phyloP scores from a whole-genome alignment of 495 filamentous ascomycete species.

The Aspergillus sclerotiicarbonarius region DNA sequence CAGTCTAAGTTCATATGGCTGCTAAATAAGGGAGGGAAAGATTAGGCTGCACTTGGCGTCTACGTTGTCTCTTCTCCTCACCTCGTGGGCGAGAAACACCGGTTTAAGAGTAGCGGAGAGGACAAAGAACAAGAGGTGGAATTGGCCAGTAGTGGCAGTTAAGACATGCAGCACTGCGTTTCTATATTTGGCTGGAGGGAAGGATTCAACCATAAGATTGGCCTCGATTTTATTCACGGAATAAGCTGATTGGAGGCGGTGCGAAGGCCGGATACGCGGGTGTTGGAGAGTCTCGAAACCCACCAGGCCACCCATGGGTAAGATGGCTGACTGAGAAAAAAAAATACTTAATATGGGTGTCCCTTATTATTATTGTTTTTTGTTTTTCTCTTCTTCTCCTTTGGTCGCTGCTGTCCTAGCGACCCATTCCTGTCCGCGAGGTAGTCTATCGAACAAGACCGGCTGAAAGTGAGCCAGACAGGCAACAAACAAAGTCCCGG shows the following conservation, averaged over 20 bases:
- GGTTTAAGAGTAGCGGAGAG: not conserved
- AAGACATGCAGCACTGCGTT: slow-evolving; percentile 1
- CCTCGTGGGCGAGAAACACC: slow-evolving; percentile 11
- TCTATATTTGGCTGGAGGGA: not conserved
- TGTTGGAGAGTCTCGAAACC: not conserved
- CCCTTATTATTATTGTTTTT: slow-evolving; percentile 7
- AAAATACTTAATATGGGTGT: not conserved
- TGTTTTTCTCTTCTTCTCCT: slow-evolving; percentile 6
- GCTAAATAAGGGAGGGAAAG: not conserved
- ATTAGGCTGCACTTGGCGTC: slow-evolving; percentile 13
- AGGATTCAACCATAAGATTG: not conserved
- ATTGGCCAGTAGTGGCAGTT: not conserved
- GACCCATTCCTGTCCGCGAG: not conserved
- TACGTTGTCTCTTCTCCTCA: slow-evolving; percentile 4
- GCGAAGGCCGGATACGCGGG: slow-evolving; percentile 3
- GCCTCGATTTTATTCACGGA: not conserved
- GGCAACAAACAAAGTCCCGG: not conserved
- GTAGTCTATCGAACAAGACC: not conserved
- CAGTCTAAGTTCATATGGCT: not conserved
- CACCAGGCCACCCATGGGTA: not conserved
- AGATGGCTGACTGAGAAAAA: not conserved
- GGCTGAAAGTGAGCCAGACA: not conserved
- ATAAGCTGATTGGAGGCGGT: not conserved
- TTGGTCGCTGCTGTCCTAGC: slow-evolving; percentile 5
- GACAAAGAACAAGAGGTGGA: slow-evolving; percentile 1